Evolutionary conservation across 768 basidiomycete species (phyloP).

Genomic region (Russula compacta): DNA sequence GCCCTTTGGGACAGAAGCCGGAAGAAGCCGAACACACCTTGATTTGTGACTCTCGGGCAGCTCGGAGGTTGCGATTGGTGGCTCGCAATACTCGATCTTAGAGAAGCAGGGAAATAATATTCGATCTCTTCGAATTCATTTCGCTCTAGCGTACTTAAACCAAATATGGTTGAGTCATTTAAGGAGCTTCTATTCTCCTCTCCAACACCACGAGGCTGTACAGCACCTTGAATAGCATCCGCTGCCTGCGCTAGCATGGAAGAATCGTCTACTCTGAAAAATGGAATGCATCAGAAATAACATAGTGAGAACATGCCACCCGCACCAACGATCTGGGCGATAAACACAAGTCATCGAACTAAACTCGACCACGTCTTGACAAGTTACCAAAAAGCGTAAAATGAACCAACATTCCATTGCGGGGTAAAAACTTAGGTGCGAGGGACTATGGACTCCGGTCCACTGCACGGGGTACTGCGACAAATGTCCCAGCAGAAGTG

Average conservation of each 20-base stretch:
- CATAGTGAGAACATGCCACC: too few species aligned
- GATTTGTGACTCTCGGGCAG: neutral
- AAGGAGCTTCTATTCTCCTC: constrained; percentile 2
- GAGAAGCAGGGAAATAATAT: neutral
- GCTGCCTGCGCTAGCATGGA: neutral
- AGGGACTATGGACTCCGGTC: neutral
- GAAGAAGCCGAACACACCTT: neutral
- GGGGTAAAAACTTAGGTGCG: neutral
- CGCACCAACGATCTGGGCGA: too few species aligned
- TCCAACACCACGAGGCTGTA: constrained; percentile 6
- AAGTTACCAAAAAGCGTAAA: neutral
- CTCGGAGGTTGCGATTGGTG: too few species aligned
- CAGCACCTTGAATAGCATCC: neutral
- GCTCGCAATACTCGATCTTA: neutral
- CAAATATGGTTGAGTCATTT: neutral
- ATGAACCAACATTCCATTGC: neutral
- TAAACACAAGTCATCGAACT: too few species aligned
- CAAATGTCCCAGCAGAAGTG: neutral
- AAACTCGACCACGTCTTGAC: neutral
- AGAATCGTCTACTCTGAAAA: neutral
- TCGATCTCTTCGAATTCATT: constrained; percentile 14
- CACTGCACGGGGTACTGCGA: neutral
- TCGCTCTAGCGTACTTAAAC: neutral
- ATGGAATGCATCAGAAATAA: neutral
- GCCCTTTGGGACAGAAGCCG: neutral